Base-by-base conservation (phyloP, 1,284 basidiomycete genomes). In the Malassezia slooffiae region DNA sequence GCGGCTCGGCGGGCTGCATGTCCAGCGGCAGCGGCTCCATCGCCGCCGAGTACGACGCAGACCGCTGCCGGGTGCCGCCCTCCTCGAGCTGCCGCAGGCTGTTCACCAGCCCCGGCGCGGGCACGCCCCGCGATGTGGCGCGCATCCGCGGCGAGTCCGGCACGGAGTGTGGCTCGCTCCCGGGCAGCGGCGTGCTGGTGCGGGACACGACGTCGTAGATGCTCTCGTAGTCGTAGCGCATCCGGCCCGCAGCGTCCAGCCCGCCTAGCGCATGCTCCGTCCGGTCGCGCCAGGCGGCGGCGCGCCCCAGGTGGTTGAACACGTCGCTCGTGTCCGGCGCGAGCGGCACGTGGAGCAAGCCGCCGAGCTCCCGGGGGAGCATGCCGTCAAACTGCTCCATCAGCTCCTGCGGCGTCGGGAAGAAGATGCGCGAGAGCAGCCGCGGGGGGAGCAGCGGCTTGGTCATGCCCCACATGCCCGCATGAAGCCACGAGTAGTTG, bases 401-500 rank as follows among this genome's bases (percentile, higher is more conserved):
- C 34, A 87, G 73, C 53, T 83, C 79, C 8, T 75, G 63, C 42
- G 72, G 72, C 28, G 76, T 75, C 33, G 79, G 78, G 64, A 88
- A 88, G 63, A 83, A 79, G 29, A 89, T 77, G 35, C 80, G 76
- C 24, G 79, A 76, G 28, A 83, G 73, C 8, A 81, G 79, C 29
- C 77, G 74, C 35, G 77, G 73, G 11, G 86, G 85, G 26, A 89
- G 73, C 4, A 83, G 62, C 35, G 78, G 79, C 79, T 81, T 86
- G 49, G 79, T 74, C 35, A 88, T 65, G 28, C 71, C 77, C 84
- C 85, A 89, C 50, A 84, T 72, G 13, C 82, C 80, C 1, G 79
- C 76, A 68, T 87, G 81, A 13, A 80, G 71, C 85, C 85, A 89
- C 8, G 81, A 80, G 62, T 82, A 84, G 70, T 88, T 85, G 27